Base-by-base conservation (phyloP, 805 yeast genomes). In the Vanderwaltozyma polyspora region DNA sequence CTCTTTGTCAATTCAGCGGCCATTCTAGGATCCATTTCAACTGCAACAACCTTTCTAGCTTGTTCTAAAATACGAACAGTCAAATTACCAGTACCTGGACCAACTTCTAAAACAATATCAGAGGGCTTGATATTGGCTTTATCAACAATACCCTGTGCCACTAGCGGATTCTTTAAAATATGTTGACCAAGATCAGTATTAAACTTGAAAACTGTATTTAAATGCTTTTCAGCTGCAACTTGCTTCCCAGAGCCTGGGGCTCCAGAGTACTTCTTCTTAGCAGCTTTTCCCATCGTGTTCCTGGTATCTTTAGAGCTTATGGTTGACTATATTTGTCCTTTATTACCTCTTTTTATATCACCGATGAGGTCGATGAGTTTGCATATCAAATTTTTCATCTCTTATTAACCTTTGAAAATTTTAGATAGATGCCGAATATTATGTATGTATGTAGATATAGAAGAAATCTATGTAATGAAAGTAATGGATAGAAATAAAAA, bases 1-100 rank as follows among this genome's bases (percentile, higher is more conserved):
- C 98, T 79, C 59, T 91, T 91, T 9, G 96, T 85, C 49, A 91
- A 68, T 60, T 91, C 98, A 0, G 97, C 97, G 3, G 97, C 98
- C 98, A 91, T 91, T 63, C 96, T 70, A n/a, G 98, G 98, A 63
- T 91, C 98, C 85, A 87, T 87, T 64, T 91, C 98, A 35, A 83
- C 91, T 0, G 97, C 98, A 31, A 84, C 72, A n/a, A 89, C 96
- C 48, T 84, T 86, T 37, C 83, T 70, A 0, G 96, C 97, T 57
- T 86, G 80, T 48, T 89, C 96, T 36, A 91, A 61, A 25, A 91
- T 91, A 41, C 93, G 70, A 25, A 89, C 94, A 0, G 98, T 91
- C 62, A 91, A 68, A 52, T 91, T 91, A 65, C 98, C 98, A 0
- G 98, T 91, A 74, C 98, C 98, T 3, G 98, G 98, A 50, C 98